A percentile compares a stretch with the other conserved stretches of the same genome.
Conservation (phyloP, 2,329 filamentous ascomycete species). For the Nemania serpens region DNA sequence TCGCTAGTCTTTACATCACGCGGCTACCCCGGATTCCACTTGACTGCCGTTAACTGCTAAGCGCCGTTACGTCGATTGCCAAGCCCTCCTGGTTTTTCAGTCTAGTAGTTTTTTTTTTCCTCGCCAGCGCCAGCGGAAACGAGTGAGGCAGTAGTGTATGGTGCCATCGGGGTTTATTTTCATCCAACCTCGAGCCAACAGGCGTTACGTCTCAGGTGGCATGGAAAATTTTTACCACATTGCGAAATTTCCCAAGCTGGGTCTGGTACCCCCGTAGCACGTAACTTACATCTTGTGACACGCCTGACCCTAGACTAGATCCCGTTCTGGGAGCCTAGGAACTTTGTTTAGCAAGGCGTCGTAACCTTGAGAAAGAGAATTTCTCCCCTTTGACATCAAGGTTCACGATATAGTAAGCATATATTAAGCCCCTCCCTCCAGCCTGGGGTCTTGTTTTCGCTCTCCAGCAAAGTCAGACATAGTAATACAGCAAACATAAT, state of each 20-base stretch:
- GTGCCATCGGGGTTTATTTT: conserved; percentile 25
- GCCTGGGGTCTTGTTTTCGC: neutral
- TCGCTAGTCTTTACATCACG: conserved; percentile 37
- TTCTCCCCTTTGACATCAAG: conserved; percentile 16
- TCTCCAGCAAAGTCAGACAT: neutral
- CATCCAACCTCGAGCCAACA: conserved; percentile 16
- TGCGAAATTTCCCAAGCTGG: too few relatives aligned
- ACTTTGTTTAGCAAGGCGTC: neutral
- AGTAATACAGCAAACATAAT: neutral
- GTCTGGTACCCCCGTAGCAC: neutral
- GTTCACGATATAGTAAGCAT: conserved; percentile 26
- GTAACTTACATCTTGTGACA: conserved; percentile 29
- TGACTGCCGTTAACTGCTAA: conserved; percentile 39
- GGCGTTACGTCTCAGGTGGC: conserved; percentile 24
- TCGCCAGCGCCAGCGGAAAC: neutral
- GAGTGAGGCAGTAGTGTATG: conserved; percentile 15
- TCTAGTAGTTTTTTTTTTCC: conserved; percentile 13
- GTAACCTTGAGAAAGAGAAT: conserved; percentile 40
- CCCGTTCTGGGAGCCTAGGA: conserved; percentile 28
- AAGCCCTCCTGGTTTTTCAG: conserved; percentile 9
- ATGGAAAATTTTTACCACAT: conserved; percentile 22
- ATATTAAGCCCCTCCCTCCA: conserved; percentile 33
- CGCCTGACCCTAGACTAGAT: conserved; percentile 20
- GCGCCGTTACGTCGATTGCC: conserved; percentile 26
- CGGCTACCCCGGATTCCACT: conserved; percentile 41